Evolutionary conservation across 2,329 filamentous ascomycete species (phyloP).

Genomic region (Colletotrichum plurivorum): DNA sequence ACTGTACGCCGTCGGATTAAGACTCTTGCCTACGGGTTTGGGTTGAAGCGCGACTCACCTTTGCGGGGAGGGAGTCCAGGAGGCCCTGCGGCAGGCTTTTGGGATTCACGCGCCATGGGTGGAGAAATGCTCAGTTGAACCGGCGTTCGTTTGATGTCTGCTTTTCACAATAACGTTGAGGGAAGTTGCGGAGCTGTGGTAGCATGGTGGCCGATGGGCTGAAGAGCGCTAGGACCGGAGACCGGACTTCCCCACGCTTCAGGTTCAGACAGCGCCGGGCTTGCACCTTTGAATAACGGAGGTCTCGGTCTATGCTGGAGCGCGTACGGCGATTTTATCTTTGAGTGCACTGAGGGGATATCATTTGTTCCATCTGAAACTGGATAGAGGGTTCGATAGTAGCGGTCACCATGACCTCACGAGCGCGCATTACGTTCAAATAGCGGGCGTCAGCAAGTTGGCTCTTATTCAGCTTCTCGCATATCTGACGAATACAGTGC

Average conservation of each 20-base stretch:
- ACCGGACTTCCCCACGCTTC: slow-evolving; percentile 37
- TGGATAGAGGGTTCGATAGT: not conserved
- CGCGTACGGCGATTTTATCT: not conserved
- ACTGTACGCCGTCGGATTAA: slow-evolving; percentile 26
- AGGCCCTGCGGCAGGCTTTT: slow-evolving; percentile 19
- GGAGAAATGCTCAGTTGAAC: slow-evolving; percentile 16
- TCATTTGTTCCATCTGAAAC: not conserved
- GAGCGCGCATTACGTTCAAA: not conserved
- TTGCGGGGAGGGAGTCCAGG: slow-evolving; percentile 32
- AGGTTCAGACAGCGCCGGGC: not conserved
- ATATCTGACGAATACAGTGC: not conserved
- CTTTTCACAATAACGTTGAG: not conserved
- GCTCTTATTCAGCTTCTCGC: not conserved
- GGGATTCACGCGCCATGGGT: slow-evolving; percentile 19
- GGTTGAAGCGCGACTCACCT: not conserved
- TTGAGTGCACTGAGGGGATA: not conserved
- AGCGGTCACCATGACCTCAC: not conserved
- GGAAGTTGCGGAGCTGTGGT: not conserved
- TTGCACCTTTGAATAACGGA: too few species aligned
- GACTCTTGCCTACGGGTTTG: accelerated
- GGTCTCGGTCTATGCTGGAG: too few species aligned
- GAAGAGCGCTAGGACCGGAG: slow-evolving; percentile 14
- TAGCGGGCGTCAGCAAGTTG: not conserved
- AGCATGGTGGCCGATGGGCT: not conserved
- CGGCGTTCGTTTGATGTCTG: slow-evolving; percentile 28